phyloP scores from a whole-genome alignment of 495 filamentous ascomycete species.

The Podospora conica region DNA sequence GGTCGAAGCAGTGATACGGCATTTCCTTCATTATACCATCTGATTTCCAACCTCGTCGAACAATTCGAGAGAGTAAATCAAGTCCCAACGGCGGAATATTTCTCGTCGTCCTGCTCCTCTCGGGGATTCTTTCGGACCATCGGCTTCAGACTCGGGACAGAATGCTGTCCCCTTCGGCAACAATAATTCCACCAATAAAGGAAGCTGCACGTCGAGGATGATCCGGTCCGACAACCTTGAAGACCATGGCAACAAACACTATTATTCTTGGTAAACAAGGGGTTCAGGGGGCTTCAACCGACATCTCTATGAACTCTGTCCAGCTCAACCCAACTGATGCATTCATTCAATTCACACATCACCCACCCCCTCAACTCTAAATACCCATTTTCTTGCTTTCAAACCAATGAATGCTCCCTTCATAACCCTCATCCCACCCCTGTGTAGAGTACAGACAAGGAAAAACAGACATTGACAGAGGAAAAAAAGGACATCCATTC shows the following conservation, averaged over 20 bases:
- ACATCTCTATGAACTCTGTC: too few relatives aligned
- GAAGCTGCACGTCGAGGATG: neutral
- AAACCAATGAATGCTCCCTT: neutral
- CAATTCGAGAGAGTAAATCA: neutral
- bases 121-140: neutral
- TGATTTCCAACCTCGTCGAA: neutral
- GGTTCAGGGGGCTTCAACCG: neutral
- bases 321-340: neutral
- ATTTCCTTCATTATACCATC: neutral
- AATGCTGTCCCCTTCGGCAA: neutral
- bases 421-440: neutral
- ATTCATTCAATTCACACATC: neutral
- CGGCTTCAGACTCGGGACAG: neutral
- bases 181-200: neutral
- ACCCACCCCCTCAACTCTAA: neutral
- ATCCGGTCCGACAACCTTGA: neutral
- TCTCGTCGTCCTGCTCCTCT: neutral
- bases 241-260: neutral
- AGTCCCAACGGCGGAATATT: neutral
- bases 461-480: neutral
- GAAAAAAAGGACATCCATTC: slow-evolving; percentile 1
- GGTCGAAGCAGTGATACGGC: too few relatives aligned
- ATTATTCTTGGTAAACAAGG: neutral
- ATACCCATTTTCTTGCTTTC: neutral
- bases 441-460: neutral